A percentile compares a stretch with the other conserved stretches of the same genome.
phyloP scores from a whole-genome alignment of 345 rosid species.

The Physaria fendleri region DNA sequence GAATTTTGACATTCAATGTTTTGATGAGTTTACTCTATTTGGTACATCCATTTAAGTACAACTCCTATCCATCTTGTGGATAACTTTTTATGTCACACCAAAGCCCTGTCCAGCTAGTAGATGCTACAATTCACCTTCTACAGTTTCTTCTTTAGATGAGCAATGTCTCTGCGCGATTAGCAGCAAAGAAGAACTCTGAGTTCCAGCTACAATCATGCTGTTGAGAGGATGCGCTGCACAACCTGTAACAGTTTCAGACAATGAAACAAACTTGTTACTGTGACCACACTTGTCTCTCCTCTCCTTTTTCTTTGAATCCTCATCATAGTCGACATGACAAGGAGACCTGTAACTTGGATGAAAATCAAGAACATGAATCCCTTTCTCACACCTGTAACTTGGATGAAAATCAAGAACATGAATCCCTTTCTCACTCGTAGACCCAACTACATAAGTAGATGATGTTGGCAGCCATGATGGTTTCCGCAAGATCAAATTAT shows the following conservation, averaged over 20 bases:
- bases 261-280: slow-evolving; percentile 67
- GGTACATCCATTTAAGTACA: slow-evolving; percentile 1
- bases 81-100: slow-evolving; percentile 6
- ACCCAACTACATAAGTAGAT: slow-evolving; percentile 74
- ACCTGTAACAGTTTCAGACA: slow-evolving; percentile 61
- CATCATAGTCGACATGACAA: slow-evolving; percentile 73
- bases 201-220: slow-evolving; percentile 71
- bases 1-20: neutral
- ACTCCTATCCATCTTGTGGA: neutral
- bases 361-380: no score
- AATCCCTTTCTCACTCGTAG: slow-evolving; percentile 65
- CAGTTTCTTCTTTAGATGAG: slow-evolving; percentile 25
- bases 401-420: slow-evolving; percentile 92
- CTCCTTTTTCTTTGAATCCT: slow-evolving; percentile 31
- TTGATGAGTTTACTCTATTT: neutral
- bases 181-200: no score
- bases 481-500: slow-evolving; percentile 50
- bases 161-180: slow-evolving; percentile 47
- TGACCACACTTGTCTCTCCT: slow-evolving; percentile 29
- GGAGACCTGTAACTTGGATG: no score
- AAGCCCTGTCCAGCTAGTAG: neutral
- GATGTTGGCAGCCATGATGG: slow-evolving; percentile 81
- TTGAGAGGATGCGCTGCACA: slow-evolving; percentile 75
- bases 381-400: no score
- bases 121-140: slow-evolving; percentile 14